Percentiles rank a stretch among this genome's conserved stretches.
Evolutionary conservation across 108 stramenopile species (phyloP).

Genomic region (Fragilariopsis cylindrus): DNA sequence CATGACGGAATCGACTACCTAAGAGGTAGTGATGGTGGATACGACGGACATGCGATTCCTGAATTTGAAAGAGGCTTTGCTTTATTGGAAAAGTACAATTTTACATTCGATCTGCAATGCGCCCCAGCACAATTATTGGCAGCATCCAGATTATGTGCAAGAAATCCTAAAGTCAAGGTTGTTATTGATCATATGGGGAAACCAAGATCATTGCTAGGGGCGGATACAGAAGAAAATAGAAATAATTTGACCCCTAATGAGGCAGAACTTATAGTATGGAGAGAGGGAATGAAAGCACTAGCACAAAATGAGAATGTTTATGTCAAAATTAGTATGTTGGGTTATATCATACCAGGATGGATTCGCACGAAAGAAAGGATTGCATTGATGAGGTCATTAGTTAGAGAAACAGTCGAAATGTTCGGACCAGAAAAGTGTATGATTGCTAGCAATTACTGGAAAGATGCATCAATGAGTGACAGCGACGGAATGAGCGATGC

Average conservation of each 20-base stretch:
- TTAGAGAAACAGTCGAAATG: slow-evolving; percentile 59
- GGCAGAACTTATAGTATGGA: slow-evolving; percentile 59
- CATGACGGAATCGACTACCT: slow-evolving; percentile 70
- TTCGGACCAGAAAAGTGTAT: slow-evolving; percentile 76
- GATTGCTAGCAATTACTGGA: slow-evolving; percentile 76
- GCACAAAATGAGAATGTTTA: slow-evolving; percentile 62
- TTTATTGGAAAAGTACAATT: slow-evolving; percentile 44
- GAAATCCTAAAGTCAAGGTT: slow-evolving; percentile 58
- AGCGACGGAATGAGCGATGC: slow-evolving; percentile 48
- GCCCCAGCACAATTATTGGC: slow-evolving; percentile 68
- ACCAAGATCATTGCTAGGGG: slow-evolving; percentile 47
- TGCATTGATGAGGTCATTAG: slow-evolving; percentile 45
- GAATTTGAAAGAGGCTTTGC: slow-evolving; percentile 71
- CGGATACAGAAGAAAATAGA: slow-evolving; percentile 31
- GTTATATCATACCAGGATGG: slow-evolving; percentile 81
- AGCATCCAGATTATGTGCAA: slow-evolving; percentile 54
- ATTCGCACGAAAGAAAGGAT: slow-evolving; percentile 43
- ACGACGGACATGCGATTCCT: slow-evolving; percentile 30
- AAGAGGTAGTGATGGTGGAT: slow-evolving; percentile 42
- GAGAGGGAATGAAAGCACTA: slow-evolving; percentile 67
- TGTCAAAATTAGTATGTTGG: slow-evolving; percentile 81
- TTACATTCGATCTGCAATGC: slow-evolving; percentile 82
- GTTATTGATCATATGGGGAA: slow-evolving; percentile 79
- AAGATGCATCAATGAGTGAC: slow-evolving; percentile 61
- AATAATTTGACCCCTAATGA: slow-evolving; percentile 33